phyloP scores from a whole-genome alignment of 2,329 filamentous ascomycete species.

The Penicillium sp. region DNA sequence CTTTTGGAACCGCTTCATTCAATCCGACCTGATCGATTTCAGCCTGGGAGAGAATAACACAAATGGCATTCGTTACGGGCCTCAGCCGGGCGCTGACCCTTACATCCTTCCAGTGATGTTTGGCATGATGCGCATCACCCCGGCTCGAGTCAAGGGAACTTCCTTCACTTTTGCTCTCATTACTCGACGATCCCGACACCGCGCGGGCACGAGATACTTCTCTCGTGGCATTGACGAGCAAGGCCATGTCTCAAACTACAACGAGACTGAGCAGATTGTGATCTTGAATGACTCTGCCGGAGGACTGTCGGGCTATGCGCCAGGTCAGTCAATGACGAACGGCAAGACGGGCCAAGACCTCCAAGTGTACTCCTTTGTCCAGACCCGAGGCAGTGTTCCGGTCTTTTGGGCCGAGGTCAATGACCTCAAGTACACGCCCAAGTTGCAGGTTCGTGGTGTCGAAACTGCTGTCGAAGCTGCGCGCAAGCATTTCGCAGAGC shows the following conservation, averaged over 20 bases:
- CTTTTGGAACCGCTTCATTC: constrained; percentile 97
- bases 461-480: constrained; percentile 81
- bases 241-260: constrained; percentile 97
- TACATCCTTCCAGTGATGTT: constrained; percentile 96
- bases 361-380: constrained; percentile 91
- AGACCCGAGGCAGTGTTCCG: constrained; percentile 94
- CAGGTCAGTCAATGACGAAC: constrained; percentile 76
- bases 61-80: constrained; percentile 53
- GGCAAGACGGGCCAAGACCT: constrained; percentile 76
- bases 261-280: constrained; percentile 94
- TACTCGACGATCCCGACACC: constrained; percentile 83
- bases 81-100: constrained; percentile 80
- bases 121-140: constrained; percentile 90
- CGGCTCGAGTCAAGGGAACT: constrained; percentile 83
- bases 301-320: constrained; percentile 79
- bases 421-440: constrained; percentile 87
- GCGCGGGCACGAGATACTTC: constrained; percentile 92
- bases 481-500: constrained; percentile 87
- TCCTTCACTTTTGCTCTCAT: constrained; percentile 86
- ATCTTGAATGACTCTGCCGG: constrained; percentile 82
- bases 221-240: constrained; percentile 91
- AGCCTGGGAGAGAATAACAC: constrained; percentile 63
- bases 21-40: constrained; percentile 90
- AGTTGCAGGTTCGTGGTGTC: constrained; percentile 82
- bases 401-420: constrained; percentile 98